phyloP scores from a whole-genome alignment of 305 asterid species.

The Plantago coronopus region DNA sequence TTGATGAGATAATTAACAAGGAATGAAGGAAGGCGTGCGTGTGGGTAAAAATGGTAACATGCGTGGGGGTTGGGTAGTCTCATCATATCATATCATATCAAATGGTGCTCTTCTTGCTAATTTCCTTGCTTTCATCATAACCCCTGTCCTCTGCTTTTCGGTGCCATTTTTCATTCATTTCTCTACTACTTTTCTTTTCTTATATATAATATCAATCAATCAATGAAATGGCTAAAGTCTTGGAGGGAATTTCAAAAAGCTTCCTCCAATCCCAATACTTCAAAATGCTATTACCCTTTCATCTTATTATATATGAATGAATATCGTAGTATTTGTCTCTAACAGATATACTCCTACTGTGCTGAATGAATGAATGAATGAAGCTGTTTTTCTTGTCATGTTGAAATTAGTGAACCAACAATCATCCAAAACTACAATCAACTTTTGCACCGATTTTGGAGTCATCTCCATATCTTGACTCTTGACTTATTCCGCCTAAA shows the following conservation, averaged over 20 bases:
- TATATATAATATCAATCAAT: slow-evolving; percentile 25
- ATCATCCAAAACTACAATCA: too few relatives aligned
- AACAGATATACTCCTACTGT: too few relatives aligned
- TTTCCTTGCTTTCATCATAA: slow-evolving; percentile 66
- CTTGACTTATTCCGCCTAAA: too few relatives aligned
- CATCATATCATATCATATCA: slow-evolving; percentile 33
- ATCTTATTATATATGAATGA: slow-evolving; percentile 29
- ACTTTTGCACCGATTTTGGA: too few relatives aligned
- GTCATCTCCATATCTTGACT: too few relatives aligned
- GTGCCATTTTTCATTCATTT: slow-evolving; percentile 57
- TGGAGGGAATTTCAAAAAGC: slow-evolving; percentile 26
- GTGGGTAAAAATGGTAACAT: slow-evolving; percentile 30
- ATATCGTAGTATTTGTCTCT: too few relatives aligned
- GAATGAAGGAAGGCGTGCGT: slow-evolving; percentile 36
- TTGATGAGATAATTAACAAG: neutral
- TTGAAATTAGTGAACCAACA: too few relatives aligned
- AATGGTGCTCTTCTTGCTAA: slow-evolving; percentile 21
- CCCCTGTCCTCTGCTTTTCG: slow-evolving; percentile 72
- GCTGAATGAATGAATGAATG: too few relatives aligned
- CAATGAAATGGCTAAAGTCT: slow-evolving; percentile 25
- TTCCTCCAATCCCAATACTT: slow-evolving; percentile 69
- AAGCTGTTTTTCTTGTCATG: too few relatives aligned
- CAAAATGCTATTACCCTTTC: slow-evolving; percentile 40
- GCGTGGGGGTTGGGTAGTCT: slow-evolving; percentile 37
- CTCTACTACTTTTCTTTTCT: neutral